Percentiles rank a stretch among this genome's conserved stretches.
Conservation (phyloP, 768 basidiomycete genomes). For the Tephrocybe sp. region DNA sequence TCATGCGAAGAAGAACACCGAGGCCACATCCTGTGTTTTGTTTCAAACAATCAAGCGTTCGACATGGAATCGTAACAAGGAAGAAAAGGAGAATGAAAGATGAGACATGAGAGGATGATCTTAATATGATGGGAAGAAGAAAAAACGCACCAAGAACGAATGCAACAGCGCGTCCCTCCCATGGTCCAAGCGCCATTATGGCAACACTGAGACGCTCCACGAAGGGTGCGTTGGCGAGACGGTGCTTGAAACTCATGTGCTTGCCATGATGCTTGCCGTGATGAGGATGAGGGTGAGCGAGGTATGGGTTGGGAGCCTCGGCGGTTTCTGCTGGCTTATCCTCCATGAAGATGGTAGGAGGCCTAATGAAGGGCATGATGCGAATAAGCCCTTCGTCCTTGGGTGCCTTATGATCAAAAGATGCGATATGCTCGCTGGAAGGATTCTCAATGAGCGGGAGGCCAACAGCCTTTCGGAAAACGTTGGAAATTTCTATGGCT, state of each 20-base stretch:
- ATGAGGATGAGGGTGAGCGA: slow-evolving; percentile 23
- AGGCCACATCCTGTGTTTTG: slow-evolving; percentile 66
- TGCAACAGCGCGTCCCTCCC: slow-evolving; percentile 81
- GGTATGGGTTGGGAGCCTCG: neutral
- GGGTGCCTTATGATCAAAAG: neutral
- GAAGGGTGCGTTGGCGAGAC: slow-evolving; percentile 41
- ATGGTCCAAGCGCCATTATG: slow-evolving; percentile 67
- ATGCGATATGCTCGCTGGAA: neutral
- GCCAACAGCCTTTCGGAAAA: slow-evolving; percentile 55
- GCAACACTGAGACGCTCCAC: slow-evolving; percentile 59
- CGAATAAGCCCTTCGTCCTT: slow-evolving; percentile 23
- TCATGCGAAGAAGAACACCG: slow-evolving; percentile 77
- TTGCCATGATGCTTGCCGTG: slow-evolving; percentile 20
- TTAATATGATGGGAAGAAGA: neutral
- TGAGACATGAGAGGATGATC: neutral
- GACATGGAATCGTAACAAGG: no score
- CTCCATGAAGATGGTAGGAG: slow-evolving; percentile 18
- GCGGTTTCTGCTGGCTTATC: neutral
- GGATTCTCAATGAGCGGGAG: slow-evolving; percentile 41
- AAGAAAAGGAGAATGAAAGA: no score
- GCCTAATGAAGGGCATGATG: slow-evolving; percentile 34
- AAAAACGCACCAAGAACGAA: slow-evolving; percentile 65
- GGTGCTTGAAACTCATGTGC: slow-evolving; percentile 24
- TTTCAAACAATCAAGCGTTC: slow-evolving; percentile 6
- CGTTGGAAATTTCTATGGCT: slow-evolving; percentile 48